These are phyloP conservation scores for Flueggea neowawraea DNA, from an alignment of 441 rosid genomes.

Conservation along the genomic window DNA sequence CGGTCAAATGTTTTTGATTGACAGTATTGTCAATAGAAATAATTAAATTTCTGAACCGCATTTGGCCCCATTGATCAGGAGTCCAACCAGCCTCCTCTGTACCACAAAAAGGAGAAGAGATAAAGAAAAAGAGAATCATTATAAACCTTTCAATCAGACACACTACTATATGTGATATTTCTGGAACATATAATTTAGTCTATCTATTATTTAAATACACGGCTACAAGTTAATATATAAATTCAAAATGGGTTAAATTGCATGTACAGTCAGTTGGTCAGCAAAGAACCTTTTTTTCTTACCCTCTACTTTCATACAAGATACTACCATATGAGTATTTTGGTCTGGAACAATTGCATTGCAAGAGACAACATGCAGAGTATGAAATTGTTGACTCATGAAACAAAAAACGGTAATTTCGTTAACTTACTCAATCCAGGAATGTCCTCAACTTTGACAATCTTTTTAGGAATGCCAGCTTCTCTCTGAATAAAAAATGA, in stretches of 20 bases:
- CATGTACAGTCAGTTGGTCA: not conserved
- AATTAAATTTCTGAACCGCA: slow-evolving; percentile 67
- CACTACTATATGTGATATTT: not conserved
- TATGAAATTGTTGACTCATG: no score
- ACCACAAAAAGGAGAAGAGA: slow-evolving; percentile 9
- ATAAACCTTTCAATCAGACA: not conserved
- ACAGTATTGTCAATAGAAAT: slow-evolving; percentile 48
- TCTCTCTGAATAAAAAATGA: slow-evolving; percentile 62
- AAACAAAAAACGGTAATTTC: not conserved
- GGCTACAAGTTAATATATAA: not conserved
- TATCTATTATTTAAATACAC: not conserved
- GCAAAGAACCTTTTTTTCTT: no score
- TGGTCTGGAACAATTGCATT: no score
- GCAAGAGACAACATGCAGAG: no score
- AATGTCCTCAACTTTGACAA: slow-evolving; percentile 82
- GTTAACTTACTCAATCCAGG: slow-evolving; percentile 87
- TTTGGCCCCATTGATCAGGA: slow-evolving; percentile 94
- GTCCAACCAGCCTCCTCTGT: slow-evolving; percentile 99
- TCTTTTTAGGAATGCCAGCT: slow-evolving; percentile 74
- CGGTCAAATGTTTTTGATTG: slow-evolving; percentile 75
- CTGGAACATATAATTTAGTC: not conserved
- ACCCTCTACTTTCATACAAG: no score
- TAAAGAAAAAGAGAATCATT: not conserved
- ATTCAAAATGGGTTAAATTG: not conserved
- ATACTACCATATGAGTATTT: no score